phyloP scores from a whole-genome alignment of 352 stramenopile genomes.

The Globisporangium uncinulatum region DNA sequence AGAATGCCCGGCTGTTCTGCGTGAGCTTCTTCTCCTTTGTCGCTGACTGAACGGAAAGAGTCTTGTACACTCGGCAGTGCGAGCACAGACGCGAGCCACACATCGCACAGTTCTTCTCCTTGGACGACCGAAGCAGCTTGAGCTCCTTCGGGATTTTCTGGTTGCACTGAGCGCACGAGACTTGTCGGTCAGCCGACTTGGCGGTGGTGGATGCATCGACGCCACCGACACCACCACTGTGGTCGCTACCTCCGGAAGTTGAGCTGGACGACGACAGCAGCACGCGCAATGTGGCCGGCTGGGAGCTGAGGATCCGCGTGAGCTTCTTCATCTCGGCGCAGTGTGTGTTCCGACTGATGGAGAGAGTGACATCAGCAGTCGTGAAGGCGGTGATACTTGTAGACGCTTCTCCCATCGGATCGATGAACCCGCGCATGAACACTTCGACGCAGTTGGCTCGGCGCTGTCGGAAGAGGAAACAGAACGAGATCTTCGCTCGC shows the following conservation, averaged over 20 bases:
- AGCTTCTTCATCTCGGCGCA: too few species aligned
- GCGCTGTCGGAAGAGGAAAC: constrained; percentile 36
- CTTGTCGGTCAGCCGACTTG: neutral
- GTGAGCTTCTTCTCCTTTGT: constrained; percentile 15
- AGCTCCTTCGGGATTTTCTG: neutral
- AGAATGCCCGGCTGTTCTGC: too few species aligned
- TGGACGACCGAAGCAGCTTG: neutral
- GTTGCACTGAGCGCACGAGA: neutral
- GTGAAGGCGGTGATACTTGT: neutral
- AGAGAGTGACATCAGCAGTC: neutral
- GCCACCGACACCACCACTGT: neutral
- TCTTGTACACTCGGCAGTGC: constrained; percentile 17
- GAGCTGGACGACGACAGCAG: neutral
- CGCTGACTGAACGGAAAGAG: constrained; percentile 10
- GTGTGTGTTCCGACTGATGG: constrained; percentile 3
- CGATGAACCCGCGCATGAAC: constrained; percentile 18
- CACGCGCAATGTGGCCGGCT: neutral
- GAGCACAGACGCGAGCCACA: constrained; percentile 15
- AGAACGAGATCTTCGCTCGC: constrained; percentile 46
- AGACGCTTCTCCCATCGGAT: constrained; percentile 1
- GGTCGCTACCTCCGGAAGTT: neutral
- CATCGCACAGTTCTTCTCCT: too few species aligned
- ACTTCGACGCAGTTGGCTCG: too few species aligned
- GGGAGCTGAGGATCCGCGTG: constrained; percentile 2
- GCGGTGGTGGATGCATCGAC: too few species aligned